phyloP scores from a whole-genome alignment of 495 filamentous ascomycete genomes.

The Entonaema liquescens region DNA sequence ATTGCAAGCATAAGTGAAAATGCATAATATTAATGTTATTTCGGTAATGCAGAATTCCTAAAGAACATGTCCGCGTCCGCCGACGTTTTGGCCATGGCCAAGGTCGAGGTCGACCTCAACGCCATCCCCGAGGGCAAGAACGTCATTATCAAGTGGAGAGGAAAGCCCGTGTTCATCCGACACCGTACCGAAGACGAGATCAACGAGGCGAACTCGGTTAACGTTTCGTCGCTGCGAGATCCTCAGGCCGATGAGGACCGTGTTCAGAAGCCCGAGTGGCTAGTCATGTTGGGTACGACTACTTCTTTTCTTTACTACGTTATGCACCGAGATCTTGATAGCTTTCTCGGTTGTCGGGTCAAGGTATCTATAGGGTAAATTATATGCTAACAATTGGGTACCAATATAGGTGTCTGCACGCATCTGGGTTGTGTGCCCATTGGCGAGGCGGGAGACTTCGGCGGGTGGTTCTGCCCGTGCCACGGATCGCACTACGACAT shows the following conservation, averaged over 20 bases:
- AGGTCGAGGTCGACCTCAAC: conserved; percentile 95
- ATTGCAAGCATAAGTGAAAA: background rate
- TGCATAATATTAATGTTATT: conserved; percentile 24
- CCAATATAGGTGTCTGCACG: conserved; percentile 85
- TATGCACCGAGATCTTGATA: background rate
- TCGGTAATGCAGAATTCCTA: conserved; percentile 78
- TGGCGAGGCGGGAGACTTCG: conserved; percentile 96
- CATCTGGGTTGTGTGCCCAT: conserved; percentile 99
- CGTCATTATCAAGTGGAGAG: conserved; percentile 99
- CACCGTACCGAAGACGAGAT: conserved; percentile 93
- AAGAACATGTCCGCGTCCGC: conserved; percentile 99
- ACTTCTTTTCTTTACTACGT: conserved; percentile 7
- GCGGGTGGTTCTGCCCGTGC: conserved; percentile 99
- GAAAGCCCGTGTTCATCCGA: conserved; percentile 99
- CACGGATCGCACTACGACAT: conserved; percentile 99
- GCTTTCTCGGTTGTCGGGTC: background rate
- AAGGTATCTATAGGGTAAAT: background rate
- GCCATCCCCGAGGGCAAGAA: conserved; percentile 99
- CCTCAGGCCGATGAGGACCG: conserved; percentile 90
- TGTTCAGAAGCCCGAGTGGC: conserved; percentile 98
- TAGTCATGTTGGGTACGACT: conserved; percentile 92
- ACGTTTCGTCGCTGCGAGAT: conserved; percentile 84
- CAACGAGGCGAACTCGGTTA: conserved; percentile 79
- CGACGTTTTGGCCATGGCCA: conserved; percentile 98
- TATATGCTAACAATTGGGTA: conserved; percentile 20